Conservation (phyloP, 2,329 filamentous ascomycete genomes). For the Ambrosiella cleistominuta region DNA sequence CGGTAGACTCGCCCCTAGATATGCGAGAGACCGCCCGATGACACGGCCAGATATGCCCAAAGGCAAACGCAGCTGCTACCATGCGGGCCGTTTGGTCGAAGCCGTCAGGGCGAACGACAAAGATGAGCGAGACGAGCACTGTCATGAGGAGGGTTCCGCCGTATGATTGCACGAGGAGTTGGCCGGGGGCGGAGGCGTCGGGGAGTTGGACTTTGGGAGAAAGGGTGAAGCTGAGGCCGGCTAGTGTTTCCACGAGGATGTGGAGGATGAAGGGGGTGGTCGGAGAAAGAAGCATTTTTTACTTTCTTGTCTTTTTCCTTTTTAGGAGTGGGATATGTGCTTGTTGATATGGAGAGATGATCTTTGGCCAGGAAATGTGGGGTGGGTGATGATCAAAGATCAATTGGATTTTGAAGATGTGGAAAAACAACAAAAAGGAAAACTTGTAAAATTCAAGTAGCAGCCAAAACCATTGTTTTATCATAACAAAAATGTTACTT, state of each 20-base stretch:
- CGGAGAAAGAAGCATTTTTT: slow-evolving; percentile 12
- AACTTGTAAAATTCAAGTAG: no score
- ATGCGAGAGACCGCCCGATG: slow-evolving; percentile 25
- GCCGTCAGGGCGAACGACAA: slow-evolving; percentile 18
- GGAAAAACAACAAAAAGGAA: no score
- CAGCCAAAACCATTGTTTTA: no score
- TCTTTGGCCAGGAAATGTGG: no score
- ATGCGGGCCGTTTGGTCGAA: slow-evolving; percentile 20
- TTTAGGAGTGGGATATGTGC: no score
- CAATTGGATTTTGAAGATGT: no score
- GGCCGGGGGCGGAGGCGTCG: slow-evolving; percentile 22
- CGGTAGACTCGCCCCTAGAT: slow-evolving; percentile 11
- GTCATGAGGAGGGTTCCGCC: slow-evolving; percentile 30
- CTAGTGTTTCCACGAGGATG: slow-evolving; percentile 24
- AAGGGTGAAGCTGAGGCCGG: slow-evolving; percentile 29
- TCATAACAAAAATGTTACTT: no score
- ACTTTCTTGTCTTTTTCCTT: no score
- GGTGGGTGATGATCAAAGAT: no score
- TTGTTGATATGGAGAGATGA: no score
- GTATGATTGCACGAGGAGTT: slow-evolving; percentile 28
- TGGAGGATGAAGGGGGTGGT: slow-evolving; percentile 23
- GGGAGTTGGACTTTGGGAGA: slow-evolving; percentile 26
- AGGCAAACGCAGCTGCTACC: slow-evolving; percentile 25
- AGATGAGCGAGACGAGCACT: slow-evolving; percentile 25
- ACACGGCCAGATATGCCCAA: slow-evolving; percentile 32